phyloP scores from a whole-genome alignment of 768 basidiomycete genomes.

The Panellus pusillus region DNA sequence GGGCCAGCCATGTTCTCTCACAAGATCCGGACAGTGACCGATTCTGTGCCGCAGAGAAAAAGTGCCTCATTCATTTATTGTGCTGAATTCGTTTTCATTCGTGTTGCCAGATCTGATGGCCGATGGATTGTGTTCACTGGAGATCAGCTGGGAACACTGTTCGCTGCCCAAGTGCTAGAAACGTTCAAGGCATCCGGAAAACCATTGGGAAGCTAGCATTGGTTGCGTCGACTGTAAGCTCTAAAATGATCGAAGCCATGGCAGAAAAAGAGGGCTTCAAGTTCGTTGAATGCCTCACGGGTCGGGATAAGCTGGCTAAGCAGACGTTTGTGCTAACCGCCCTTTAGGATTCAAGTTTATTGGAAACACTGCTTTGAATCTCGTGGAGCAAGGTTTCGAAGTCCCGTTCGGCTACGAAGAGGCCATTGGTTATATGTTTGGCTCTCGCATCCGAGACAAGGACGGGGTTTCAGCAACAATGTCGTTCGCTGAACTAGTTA shows the following conservation, averaged over 20 bases:
- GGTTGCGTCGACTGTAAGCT: constrained; percentile 89
- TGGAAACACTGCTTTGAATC: constrained; percentile 73
- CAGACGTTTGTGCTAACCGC: constrained; percentile 13
- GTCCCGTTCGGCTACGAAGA: constrained; percentile 88
- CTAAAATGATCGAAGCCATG: constrained; percentile 84
- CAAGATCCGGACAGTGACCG: constrained; percentile 90
- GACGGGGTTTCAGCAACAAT: constrained; percentile 85
- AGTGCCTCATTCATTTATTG: constrained; percentile 37
- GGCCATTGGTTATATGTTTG: constrained; percentile 91
- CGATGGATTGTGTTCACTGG: constrained; percentile 77
- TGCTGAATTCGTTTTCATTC: constrained; percentile 1
- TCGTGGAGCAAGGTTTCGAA: constrained; percentile 65
- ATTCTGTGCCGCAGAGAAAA: constrained; percentile 74
- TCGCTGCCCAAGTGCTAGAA: constrained; percentile 44
- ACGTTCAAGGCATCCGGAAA: constrained; percentile 43
- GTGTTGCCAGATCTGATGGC: constrained; percentile 41
- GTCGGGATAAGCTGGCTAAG: constrained; percentile 33
- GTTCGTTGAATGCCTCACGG: constrained; percentile 85
- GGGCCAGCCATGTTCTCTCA: constrained; percentile 69
- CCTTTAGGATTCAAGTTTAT: constrained; percentile 83
- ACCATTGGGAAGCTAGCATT: constrained; percentile 67
- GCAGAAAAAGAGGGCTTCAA: constrained; percentile 76
- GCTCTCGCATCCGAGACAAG: constrained; percentile 77
- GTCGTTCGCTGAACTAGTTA: constrained; percentile 67
- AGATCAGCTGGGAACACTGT: constrained; percentile 71